Conservation (phyloP, 1,284 basidiomycete genomes). For the Cutaneotrichosporon sp. region DNA sequence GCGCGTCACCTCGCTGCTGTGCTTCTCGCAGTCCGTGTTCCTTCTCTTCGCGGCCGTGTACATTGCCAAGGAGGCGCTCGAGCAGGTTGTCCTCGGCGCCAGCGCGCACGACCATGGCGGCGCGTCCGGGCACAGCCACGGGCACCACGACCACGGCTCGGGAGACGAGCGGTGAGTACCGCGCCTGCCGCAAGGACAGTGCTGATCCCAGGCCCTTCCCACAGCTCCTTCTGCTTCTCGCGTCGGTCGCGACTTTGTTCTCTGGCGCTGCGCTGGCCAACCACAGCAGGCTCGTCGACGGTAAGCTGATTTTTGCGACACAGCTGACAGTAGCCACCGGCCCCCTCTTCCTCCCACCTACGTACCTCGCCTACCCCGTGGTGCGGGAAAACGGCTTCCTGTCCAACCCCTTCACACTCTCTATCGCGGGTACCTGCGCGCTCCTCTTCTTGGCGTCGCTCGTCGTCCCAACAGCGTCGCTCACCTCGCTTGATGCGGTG, state of each 20-base stretch:
- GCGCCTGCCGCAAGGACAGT: slow-evolving; percentile 15
- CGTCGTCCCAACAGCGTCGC: slow-evolving; percentile 57
- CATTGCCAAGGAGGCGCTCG: slow-evolving; percentile 89
- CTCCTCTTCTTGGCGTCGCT: slow-evolving; percentile 49
- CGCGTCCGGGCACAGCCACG: slow-evolving; percentile 46
- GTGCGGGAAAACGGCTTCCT: slow-evolving; percentile 33
- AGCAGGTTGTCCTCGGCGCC: slow-evolving; percentile 69
- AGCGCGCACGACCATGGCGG: slow-evolving; percentile 52
- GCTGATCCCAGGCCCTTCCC: slow-evolving; percentile 55
- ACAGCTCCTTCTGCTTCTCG: slow-evolving; percentile 61
- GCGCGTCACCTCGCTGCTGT: slow-evolving; percentile 71
- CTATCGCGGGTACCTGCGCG: slow-evolving; percentile 51
- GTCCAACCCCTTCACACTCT: slow-evolving; percentile 56
- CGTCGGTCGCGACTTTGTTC: slow-evolving; percentile 49
- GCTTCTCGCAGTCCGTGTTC: slow-evolving; percentile 87
- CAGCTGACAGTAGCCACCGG: slow-evolving; percentile 16
- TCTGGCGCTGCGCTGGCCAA: slow-evolving; percentile 65
- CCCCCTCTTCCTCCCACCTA: slow-evolving; percentile 37
- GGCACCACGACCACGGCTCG: slow-evolving; percentile 19
- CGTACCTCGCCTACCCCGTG: slow-evolving; percentile 26
- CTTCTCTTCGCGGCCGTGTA: slow-evolving; percentile 88
- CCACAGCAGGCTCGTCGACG: slow-evolving; percentile 67
- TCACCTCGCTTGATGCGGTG: slow-evolving; percentile 69
- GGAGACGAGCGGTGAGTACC: slow-evolving; percentile 22
- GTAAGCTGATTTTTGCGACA: too few species aligned